These are phyloP conservation scores for Clonostachys byssicola DNA, from an alignment of 2,329 filamentous ascomycete genomes.

Conservation along the genomic window DNA sequence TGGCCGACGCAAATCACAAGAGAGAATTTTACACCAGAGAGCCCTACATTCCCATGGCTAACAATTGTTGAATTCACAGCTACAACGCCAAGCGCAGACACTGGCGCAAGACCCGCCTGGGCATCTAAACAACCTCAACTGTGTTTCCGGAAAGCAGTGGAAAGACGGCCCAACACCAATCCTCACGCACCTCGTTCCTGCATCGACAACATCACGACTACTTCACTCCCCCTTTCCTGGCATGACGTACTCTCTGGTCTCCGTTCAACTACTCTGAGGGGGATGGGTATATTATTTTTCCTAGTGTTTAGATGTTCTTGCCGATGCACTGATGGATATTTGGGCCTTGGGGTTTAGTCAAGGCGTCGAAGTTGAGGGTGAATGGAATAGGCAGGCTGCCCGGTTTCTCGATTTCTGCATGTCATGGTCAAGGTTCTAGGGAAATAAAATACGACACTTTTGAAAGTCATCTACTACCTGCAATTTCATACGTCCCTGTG, in stretches of 20 bases:
- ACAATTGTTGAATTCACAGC: conserved; percentile 43
- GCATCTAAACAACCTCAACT: conserved; percentile 71
- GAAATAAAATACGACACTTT: conserved; percentile 35
- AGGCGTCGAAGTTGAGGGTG: conserved; percentile 14
- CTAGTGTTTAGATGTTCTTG: too few relatives aligned
- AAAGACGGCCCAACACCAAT: background rate
- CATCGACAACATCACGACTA: too few relatives aligned
- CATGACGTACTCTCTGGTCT: background rate
- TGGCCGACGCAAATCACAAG: background rate
- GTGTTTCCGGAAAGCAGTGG: conserved; percentile 9
- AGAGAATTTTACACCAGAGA: background rate
- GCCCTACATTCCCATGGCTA: background rate
- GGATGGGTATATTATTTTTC: too few relatives aligned
- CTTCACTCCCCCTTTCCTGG: background rate
- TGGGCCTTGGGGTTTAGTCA: background rate
- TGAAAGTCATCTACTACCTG: conserved; percentile 7
- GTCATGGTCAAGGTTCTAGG: conserved; percentile 39
- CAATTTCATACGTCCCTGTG: too few relatives aligned
- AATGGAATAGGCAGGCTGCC: conserved; percentile 21
- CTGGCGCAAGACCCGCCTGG: conserved; percentile 99
- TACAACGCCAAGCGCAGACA: conserved; percentile 99
- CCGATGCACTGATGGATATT: too few relatives aligned
- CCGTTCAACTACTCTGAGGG: too few relatives aligned
- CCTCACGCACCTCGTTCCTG: too few relatives aligned
- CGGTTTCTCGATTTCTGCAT: conserved; percentile 36